Conservation (phyloP, 163 green algal species). For the Scenedesmus sp. region DNA sequence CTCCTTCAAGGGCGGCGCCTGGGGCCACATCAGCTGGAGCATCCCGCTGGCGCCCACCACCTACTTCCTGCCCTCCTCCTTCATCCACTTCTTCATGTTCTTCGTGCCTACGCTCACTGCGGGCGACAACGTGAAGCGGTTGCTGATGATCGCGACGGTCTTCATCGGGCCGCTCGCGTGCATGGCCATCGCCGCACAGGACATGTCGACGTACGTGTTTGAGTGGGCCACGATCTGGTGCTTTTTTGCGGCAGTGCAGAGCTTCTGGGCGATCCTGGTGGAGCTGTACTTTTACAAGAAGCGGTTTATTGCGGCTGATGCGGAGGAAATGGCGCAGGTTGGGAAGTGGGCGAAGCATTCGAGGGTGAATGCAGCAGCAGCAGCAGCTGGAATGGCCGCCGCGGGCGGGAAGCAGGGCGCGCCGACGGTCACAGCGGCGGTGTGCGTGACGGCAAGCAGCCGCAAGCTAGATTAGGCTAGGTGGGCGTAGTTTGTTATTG, state of each 20-base stretch:
- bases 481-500: background rate
- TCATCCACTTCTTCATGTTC: constrained; percentile 51
- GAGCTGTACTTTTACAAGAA: constrained; percentile 1
- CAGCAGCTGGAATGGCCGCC: background rate
- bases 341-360: constrained; percentile 18
- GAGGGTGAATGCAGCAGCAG: background rate
- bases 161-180: constrained; percentile 28
- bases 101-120: constrained; percentile 29
- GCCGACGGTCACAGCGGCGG: background rate
- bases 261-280: constrained; percentile 8
- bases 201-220: constrained; percentile 27
- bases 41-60: constrained; percentile 34
- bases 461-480: background rate
- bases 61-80: constrained; percentile 35
- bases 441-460: background rate
- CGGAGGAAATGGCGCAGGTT: constrained; percentile 4
- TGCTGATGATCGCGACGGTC: constrained; percentile 34
- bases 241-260: constrained; percentile 45
- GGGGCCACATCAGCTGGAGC: constrained; percentile 31
- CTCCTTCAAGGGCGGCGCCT: constrained; percentile 38
- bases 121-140: constrained; percentile 16
- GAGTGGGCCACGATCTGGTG: constrained; percentile 50
- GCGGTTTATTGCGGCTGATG: background rate
- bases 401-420: background rate
- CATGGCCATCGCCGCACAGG: constrained; percentile 1